These are phyloP conservation scores for Hyphopichia homilentoma DNA, from an alignment of 805 yeast genomes.

Conservation along the genomic window DNA sequence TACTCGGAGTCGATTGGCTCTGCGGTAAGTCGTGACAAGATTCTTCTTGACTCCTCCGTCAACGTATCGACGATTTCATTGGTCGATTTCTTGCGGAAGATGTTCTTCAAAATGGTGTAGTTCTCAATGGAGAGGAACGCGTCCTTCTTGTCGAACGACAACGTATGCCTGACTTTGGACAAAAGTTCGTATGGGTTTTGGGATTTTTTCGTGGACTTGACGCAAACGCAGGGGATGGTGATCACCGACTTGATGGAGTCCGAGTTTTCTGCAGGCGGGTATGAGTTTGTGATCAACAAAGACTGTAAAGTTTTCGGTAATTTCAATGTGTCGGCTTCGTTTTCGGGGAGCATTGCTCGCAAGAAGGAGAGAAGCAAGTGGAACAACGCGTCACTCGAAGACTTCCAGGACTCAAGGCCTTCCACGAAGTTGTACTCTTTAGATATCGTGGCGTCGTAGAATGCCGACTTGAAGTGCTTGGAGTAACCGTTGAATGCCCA, in stretches of 20 bases:
- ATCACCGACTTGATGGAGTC: slow-evolving; percentile 35
- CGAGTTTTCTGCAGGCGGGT: slow-evolving; percentile 61
- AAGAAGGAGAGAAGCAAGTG: slow-evolving; percentile 75
- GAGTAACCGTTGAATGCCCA: slow-evolving; percentile 73
- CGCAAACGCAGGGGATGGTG: slow-evolving; percentile 60
- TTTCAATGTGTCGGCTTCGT: slow-evolving; percentile 52
- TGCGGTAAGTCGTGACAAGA: slow-evolving; percentile 37
- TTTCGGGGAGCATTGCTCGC: slow-evolving; percentile 71
- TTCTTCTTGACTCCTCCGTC: slow-evolving; percentile 69
- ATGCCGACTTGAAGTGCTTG: slow-evolving; percentile 24
- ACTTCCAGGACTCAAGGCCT: slow-evolving; percentile 74
- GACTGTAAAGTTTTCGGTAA: slow-evolving; percentile 67
- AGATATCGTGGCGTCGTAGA: slow-evolving; percentile 33
- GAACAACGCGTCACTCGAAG: slow-evolving; percentile 81
- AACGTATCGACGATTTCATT: slow-evolving; percentile 57
- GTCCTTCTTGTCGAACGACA: slow-evolving; percentile 68
- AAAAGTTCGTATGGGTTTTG: slow-evolving; percentile 56
- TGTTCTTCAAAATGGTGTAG: slow-evolving; percentile 65
- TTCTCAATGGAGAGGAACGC: slow-evolving; percentile 74
- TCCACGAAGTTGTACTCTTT: slow-evolving; percentile 49
- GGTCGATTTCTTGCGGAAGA: slow-evolving; percentile 56
- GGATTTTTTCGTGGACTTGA: slow-evolving; percentile 50
- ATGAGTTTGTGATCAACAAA: slow-evolving; percentile 58
- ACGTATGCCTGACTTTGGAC: slow-evolving; percentile 42
- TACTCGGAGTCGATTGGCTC: slow-evolving; percentile 33